Evolutionary conservation across 2,329 filamentous ascomycete genomes (phyloP), one percentile per base, ranked within the genome.

Genomic region (Whalleya microplaca): DNA sequence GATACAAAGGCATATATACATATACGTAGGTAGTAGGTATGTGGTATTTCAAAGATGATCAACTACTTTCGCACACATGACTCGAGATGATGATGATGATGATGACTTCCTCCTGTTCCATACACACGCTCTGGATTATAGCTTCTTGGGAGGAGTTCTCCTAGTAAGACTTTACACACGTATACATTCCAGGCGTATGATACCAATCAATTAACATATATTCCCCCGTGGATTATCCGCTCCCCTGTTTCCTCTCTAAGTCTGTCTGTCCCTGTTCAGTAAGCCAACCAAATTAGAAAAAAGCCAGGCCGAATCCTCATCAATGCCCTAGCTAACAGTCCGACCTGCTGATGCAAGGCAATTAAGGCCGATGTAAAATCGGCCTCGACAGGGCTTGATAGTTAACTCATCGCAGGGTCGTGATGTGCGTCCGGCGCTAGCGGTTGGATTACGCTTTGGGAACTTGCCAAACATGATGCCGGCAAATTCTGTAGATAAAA

Each of bases 341-440:
- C 32, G 14, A 37, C 32, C 5, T 37, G 10, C 32, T 37, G 14
- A 12, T 37, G 32, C 14, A 12, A 12, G 32, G 7, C 3, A 12
- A 37, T 37, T 43, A 32, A 56, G 48, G 40, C 37, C 47, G 49
- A 52, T 53, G 32, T 32, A 21, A 50, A 59, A 45, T 45, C 57
- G 51, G 47, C 48, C 50, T 47, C 48, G 41, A 54, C 50, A 45
- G 43, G 19, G 52, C 42, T 50, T 46, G 51, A 57, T 63, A 53
- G 55, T 47, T 51, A 52, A n/a, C 56, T 59, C 42, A 54, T 59
- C 19, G 58, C 49, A 55, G 48, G 49, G 49, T 53, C 45, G 48
- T 58, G 47, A 58, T 64, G 58, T 58, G 59, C 61, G 61, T 63
- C 61, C 61, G 47, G 61, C 61, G 61, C 61, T 52, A 56, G 58